Percentiles rank a stretch among this genome's conserved stretches.
Conservation (phyloP, 2,329 filamentous ascomycete species). For the Colletotrichum sp. region DNA sequence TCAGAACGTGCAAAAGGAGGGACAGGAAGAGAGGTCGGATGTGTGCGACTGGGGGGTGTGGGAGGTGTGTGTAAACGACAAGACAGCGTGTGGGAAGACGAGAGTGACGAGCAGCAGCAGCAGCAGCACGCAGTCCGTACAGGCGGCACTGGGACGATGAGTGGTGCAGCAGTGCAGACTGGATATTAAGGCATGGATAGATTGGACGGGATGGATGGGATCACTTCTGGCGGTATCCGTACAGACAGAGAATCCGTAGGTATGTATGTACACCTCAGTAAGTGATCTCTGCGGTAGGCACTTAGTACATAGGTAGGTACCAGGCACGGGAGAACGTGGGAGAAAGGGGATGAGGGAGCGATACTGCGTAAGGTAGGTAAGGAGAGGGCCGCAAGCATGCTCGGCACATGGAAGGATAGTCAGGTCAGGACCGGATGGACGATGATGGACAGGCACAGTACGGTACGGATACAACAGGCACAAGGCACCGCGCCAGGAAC, state of each 20-base stretch:
- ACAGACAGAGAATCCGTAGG: background rate
- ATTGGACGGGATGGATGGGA: background rate
- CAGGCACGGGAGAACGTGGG: background rate
- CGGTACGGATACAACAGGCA: background rate
- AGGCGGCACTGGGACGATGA: background rate
- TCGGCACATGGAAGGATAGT: background rate
- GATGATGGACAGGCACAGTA: background rate
- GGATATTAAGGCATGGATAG: background rate
- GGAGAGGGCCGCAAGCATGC: background rate
- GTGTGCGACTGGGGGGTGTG: background rate
- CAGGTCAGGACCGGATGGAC: background rate
- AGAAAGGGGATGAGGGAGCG: background rate
- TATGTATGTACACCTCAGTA: background rate
- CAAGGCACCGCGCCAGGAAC: conserved; percentile 1
- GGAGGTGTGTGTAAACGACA: background rate
- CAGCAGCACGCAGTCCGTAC: background rate
- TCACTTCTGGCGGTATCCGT: background rate
- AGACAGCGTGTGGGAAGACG: background rate
- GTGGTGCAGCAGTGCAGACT: background rate
- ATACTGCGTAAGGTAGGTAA: background rate
- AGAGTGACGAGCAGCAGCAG: background rate
- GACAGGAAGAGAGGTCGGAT: conserved; percentile 3
- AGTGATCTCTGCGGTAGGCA: background rate
- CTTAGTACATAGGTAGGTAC: background rate
- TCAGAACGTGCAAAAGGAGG: conserved; percentile 16